Conservation (phyloP, 75 land plant species). For the Picea glauca region DNA sequence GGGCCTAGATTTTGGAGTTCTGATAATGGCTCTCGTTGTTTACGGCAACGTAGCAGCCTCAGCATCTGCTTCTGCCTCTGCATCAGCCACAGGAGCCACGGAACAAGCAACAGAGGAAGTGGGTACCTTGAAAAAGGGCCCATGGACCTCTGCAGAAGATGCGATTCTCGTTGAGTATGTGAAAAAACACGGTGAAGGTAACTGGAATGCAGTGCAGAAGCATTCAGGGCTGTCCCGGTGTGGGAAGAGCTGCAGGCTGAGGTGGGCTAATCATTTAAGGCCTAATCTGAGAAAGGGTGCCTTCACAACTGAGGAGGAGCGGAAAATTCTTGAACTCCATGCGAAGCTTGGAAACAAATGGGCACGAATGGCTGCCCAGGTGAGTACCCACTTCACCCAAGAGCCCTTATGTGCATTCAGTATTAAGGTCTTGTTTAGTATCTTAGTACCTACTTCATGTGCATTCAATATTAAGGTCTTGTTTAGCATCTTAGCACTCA, state of each 20-base stretch:
- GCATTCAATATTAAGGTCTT: too few species aligned
- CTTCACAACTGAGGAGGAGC: conserved; percentile 54
- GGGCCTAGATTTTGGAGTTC: too few species aligned
- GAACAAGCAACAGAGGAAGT: too few species aligned
- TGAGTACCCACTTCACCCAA: neutral
- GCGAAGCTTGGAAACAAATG: conserved; percentile 62
- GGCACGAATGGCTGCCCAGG: conserved; percentile 64
- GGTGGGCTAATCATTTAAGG: conserved; percentile 70
- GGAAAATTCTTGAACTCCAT: conserved; percentile 45
- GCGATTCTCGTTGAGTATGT: conserved; percentile 51
- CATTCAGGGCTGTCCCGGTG: conserved; percentile 53
- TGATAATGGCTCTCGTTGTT: too few species aligned
- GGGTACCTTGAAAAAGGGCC: conserved; percentile 47
- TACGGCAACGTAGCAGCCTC: too few species aligned
- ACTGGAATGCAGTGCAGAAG: conserved; percentile 68
- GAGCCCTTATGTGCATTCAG: too few species aligned
- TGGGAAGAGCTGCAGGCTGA: conserved; percentile 66
- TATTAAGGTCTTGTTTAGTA: too few species aligned
- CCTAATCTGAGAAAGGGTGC: conserved; percentile 62
- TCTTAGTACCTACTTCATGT: too few species aligned
- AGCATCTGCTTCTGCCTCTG: too few species aligned
- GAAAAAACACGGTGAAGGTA: conserved; percentile 54
- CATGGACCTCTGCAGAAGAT: conserved; percentile 66
- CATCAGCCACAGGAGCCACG: too few species aligned
- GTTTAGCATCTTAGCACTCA: too few species aligned